Base-by-base conservation (phyloP, 768 basidiomycete species). In the Obba rivulosa region DNA sequence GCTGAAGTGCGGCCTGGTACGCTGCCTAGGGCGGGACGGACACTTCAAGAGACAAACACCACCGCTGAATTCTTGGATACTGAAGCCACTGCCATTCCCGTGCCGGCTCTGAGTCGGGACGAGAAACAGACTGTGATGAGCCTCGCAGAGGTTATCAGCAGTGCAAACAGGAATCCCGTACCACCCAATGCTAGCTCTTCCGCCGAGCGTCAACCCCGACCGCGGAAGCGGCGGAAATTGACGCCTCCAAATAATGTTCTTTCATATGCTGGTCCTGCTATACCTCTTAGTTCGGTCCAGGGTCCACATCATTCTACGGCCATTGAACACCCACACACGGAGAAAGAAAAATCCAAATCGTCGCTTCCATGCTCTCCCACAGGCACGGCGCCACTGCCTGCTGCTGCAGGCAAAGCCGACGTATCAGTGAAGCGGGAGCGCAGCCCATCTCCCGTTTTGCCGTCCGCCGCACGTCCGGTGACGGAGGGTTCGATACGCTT, bases 361-460 rank as follows among this genome's bases (percentile, higher is more conserved):
- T n/a, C n/a, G n/a, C n/a, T n/a, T n/a, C n/a, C n/a, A n/a, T n/a
- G n/a, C n/a, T n/a, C n/a, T n/a, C 9, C 14, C 4, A 3, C 25
- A 21, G 25, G 3, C 10, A 9, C n/a, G 44, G 16, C 17, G 11
- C 18, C 31, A 45, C 17, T 17, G 11, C 4, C 37, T 37, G 21
- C 34, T 36, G n/a, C 28, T 8, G 34, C 43, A 13, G 8, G 8
- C 4, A 34, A 14, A 3, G 16, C 8, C 3, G n/a, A 4, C 5
- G 9, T 11, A 18, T 14, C 24, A 5, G 48, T 58, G 24, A 59
- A 59, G 37, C 56, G 53, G 11, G 58, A 59, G 48, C 53, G 55
- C 3, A 56, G 54, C 23, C 51, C 53, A 4, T 46, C 53, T 3
- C 58, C 58, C 3, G 16, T 20, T 1, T 8, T 52, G 2, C 28